phyloP scores from a whole-genome alignment of 1,139 yeast genomes.

The Taiozyma sp. region DNA sequence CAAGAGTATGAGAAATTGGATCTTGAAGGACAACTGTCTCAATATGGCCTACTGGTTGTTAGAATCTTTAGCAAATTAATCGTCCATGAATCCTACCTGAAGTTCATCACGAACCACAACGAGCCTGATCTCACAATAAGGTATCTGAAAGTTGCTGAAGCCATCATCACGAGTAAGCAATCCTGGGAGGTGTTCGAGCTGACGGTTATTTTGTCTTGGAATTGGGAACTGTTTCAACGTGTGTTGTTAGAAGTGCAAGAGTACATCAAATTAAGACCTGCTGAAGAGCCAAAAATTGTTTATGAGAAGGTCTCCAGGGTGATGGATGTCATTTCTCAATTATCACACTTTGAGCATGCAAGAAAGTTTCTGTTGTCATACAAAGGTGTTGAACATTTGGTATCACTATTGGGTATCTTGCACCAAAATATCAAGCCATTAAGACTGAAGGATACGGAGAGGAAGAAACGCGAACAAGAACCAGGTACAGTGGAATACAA shows the following conservation, averaged over 20 bases:
- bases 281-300: slow-evolving; percentile 7
- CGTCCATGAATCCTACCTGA: slow-evolving; percentile 33
- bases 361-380: slow-evolving; percentile 48
- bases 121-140: slow-evolving; percentile 15
- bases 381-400: slow-evolving; percentile 39
- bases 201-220: slow-evolving; percentile 52
- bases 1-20: slow-evolving; percentile 18
- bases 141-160: slow-evolving; percentile 32
- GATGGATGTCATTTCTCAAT: slow-evolving; percentile 47
- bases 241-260: slow-evolving; percentile 17
- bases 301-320: slow-evolving; percentile 28
- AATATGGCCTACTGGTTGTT: slow-evolving; percentile 10
- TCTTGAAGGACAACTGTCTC: slow-evolving; percentile 13
- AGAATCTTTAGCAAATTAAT: slow-evolving; percentile 22
- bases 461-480: slow-evolving; percentile 14
- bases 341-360: slow-evolving; percentile 46
- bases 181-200: slow-evolving; percentile 50
- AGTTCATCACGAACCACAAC: slow-evolving; percentile 19
- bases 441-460: slow-evolving; percentile 22
- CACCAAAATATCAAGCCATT: slow-evolving; percentile 38
- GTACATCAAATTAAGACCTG: slow-evolving; percentile 24
- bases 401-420: slow-evolving; percentile 39
- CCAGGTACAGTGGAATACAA: slow-evolving; percentile 24
- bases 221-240: slow-evolving; percentile 34
- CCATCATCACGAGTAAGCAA: slow-evolving; percentile 42